A percentile compares a stretch with the other conserved stretches of the same genome.
Evolutionary conservation across 148 eudicot genomes (phyloP).

Genomic region (Heliosperma pusillum): DNA sequence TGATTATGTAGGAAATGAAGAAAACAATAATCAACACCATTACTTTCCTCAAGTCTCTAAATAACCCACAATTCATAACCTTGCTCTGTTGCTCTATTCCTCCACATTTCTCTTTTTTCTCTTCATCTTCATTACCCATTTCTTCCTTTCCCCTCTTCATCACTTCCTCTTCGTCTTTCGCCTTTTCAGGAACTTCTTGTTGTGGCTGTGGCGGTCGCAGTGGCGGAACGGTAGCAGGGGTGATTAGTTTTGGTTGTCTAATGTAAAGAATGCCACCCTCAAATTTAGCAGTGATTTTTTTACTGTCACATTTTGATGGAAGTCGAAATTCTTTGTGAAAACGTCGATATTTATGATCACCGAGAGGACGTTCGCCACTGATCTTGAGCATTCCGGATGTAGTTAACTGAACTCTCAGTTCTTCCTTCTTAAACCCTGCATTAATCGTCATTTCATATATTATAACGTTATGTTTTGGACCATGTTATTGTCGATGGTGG

Average conservation of each 20-base stretch:
- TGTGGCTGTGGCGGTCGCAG: constrained; percentile 1
- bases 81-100: not conserved
- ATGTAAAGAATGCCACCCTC: constrained; percentile 45
- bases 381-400: constrained; percentile 36
- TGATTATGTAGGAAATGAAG: constrained; percentile 26
- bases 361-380: constrained; percentile 48
- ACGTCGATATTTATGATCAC: constrained; percentile 45
- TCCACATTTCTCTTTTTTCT: not conserved
- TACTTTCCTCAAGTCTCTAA: constrained; percentile 32
- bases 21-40: constrained; percentile 34
- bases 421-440: constrained; percentile 55
- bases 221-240: constrained; percentile 23
- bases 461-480: too few species aligned
- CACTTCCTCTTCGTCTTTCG: not conserved
- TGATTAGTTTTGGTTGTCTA: constrained; percentile 49
- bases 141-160: not conserved
- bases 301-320: constrained; percentile 42
- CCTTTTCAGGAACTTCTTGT: constrained; percentile 7
- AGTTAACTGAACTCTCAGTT: constrained; percentile 48
- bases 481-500: too few species aligned
- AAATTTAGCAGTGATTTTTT: constrained; percentile 51
- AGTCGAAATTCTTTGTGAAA: constrained; percentile 40
- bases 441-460: not conserved
- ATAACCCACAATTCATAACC: constrained; percentile 16
- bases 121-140: constrained; percentile 1